Evolutionary conservation across 768 basidiomycete species (phyloP).

Genomic region (Pleurotus ostreatus): DNA sequence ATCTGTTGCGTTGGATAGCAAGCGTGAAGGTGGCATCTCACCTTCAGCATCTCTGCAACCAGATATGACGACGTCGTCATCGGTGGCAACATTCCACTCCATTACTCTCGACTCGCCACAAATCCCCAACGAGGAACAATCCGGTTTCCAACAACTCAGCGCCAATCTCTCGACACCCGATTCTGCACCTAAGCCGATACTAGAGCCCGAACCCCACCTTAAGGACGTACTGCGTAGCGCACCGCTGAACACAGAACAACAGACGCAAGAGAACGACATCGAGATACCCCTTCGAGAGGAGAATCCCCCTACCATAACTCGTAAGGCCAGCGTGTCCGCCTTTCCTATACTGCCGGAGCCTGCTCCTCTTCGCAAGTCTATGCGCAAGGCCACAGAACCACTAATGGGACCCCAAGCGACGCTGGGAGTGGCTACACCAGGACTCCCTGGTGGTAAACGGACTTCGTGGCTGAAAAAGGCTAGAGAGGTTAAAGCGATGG

Average conservation of each 20-base stretch:
- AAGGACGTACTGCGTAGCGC: neutral
- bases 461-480: conserved; percentile 82
- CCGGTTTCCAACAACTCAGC: neutral
- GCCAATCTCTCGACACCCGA: neutral
- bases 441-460: conserved; percentile 48
- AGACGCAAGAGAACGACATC: conserved; percentile 16
- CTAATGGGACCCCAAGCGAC: conserved; percentile 22
- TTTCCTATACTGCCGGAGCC: conserved; percentile 70
- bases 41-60: neutral
- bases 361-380: conserved; percentile 61
- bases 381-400: conserved; percentile 45
- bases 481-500: conserved; percentile 67
- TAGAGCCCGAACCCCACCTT: no score
- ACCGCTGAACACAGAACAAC: neutral
- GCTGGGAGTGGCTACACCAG: conserved; percentile 24
- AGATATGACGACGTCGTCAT: conserved; percentile 23
- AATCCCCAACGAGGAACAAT: neutral
- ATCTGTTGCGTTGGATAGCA: neutral
- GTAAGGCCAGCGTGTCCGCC: conserved; percentile 37
- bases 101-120: conserved; percentile 34
- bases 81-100: conserved; percentile 32
- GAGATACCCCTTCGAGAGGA: conserved; percentile 32
- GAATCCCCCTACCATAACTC: conserved; percentile 17
- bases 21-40: neutral
- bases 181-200: no score